phyloP scores from a whole-genome alignment of 176 grass and related monocot genomes.

The Melocanna baccifera region DNA sequence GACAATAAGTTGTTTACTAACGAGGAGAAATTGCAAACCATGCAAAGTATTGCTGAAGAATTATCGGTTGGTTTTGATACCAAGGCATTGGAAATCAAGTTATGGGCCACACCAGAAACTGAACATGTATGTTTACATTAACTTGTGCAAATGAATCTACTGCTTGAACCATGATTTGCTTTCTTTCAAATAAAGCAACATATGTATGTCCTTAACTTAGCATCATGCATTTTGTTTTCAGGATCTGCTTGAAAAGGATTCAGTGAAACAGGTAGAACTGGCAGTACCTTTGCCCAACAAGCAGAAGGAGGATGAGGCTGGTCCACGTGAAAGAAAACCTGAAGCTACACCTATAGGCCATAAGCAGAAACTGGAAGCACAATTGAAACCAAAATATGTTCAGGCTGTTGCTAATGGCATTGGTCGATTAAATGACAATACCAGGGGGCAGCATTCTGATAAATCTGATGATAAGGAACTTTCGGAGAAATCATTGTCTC shows the following conservation, averaged over 20 bases:
- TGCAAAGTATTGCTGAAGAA: slow-evolving; percentile 74
- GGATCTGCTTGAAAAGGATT: slow-evolving; percentile 22
- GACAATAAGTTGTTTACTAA: slow-evolving; percentile 56
- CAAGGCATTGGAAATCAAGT: slow-evolving; percentile 39
- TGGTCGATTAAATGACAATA: slow-evolving; percentile 18
- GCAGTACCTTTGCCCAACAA: slow-evolving; percentile 23
- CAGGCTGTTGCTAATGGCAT: slow-evolving; percentile 36
- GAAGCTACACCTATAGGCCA: slow-evolving; percentile 4
- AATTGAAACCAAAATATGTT: slow-evolving; percentile 42
- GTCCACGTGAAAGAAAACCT: slow-evolving; percentile 33
- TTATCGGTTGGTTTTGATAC: slow-evolving; percentile 55
- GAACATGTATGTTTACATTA: slow-evolving; percentile 54
- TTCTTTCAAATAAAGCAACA: not conserved
- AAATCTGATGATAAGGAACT: slow-evolving; percentile 34
- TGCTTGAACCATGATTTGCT: not conserved
- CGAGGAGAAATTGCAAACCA: slow-evolving; percentile 59
- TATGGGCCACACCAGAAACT: slow-evolving; percentile 25
- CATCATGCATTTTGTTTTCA: slow-evolving; percentile 9
- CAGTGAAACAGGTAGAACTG: slow-evolving; percentile 15
- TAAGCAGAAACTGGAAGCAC: slow-evolving; percentile 27
- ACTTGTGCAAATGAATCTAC: slow-evolving; percentile 16
- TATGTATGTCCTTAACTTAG: not conserved
- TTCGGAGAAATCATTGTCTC: slow-evolving; percentile 24
- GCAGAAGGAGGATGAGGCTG: not conserved
- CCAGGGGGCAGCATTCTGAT: slow-evolving; percentile 7